These are phyloP conservation scores for Auricularia sp. DNA, from an alignment of 768 basidiomycete genomes.

Conservation along the genomic window DNA sequence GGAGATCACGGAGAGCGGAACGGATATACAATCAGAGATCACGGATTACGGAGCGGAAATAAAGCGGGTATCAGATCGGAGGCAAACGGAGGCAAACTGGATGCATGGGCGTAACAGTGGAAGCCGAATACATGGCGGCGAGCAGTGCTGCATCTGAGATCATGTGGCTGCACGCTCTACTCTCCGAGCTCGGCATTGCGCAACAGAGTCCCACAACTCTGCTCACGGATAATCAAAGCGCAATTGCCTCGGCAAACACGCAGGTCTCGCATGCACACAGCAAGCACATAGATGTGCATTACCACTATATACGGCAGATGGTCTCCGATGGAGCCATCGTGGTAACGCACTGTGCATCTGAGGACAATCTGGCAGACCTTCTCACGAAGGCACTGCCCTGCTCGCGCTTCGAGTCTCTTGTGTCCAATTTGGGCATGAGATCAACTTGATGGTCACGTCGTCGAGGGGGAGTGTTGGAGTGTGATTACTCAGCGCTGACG, in stretches of 20 bases:
- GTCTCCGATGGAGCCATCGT: constrained; percentile 16
- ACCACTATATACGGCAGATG: constrained; percentile 25
- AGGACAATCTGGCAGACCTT: constrained; percentile 27
- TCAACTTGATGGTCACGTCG: too few species aligned
- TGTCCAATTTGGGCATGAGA: too few species aligned
- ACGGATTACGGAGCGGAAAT: too few species aligned
- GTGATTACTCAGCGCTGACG: not conserved
- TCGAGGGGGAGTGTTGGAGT: not conserved
- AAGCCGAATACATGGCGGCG: constrained; percentile 20
- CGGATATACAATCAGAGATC: too few species aligned
- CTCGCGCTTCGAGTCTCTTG: too few species aligned
- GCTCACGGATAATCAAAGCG: constrained; percentile 19
- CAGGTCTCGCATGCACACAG: constrained; percentile 21
- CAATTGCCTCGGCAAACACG: constrained; percentile 21
- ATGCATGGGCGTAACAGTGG: too few species aligned
- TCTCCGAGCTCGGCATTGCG: constrained; percentile 8
- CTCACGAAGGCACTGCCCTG: constrained; percentile 30
- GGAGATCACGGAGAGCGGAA: too few species aligned
- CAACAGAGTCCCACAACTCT: constrained; percentile 11
- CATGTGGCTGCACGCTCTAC: constrained; percentile 8
- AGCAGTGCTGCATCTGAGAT: constrained; percentile 10
- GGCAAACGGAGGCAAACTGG: too few species aligned
- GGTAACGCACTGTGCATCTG: constrained; percentile 22
- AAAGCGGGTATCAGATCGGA: too few species aligned
- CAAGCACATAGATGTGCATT: constrained; percentile 28